Evolutionary conservation across 2,329 filamentous ascomycete genomes (phyloP), one percentile per base, ranked within the genome.

Genomic region (Pezizomycotina sp.): DNA sequence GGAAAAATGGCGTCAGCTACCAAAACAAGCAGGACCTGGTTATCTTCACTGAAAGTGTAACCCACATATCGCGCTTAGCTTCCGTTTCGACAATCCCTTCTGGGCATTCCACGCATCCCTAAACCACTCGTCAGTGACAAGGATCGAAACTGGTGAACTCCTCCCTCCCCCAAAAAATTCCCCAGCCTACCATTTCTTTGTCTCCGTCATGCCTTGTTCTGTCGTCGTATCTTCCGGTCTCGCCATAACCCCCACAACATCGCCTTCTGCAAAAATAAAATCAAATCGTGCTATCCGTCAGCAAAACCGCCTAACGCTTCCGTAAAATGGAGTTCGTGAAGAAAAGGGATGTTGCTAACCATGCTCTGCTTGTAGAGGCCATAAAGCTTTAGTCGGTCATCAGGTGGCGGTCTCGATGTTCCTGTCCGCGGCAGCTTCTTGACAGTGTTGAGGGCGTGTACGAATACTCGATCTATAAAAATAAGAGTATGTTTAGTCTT

Each of bases 361-460:
- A 95, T 95, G 45, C 83, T 83, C 60, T 98, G 89, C 57, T 98
- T 98, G 64, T 98, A 98, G 48, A 98, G 68, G 47, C 89, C 89
- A 75, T 98, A 98, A 45, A 98, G 77, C 40, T 79, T 78, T 50
- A 98, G 66, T 39, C 89, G 77, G 54, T 91, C 84, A 43, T 69
- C 64, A 2, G 83, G 71, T 30, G 89, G 89, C 28, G 89, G 89
- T 45, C 89, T 77, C 46, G 81, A 74, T 34, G 82, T 82, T 46
- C 89, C 86, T 12, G 84, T 92, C 55, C 89, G 86, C 50, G 80
- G 80, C 51, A 98, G 91, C 61, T 91, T 91, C 61, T 93, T 93
- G 53, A 98, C 86, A 15, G 89, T 95, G 62, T 92, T 93, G 59
- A 98, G 77, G 48, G 89, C 89, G 71, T 98, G 86, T 58, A 91